These are phyloP conservation scores for Santalum album DNA, from an alignment of 164 flowering plant genomes.

Conservation along the genomic window DNA sequence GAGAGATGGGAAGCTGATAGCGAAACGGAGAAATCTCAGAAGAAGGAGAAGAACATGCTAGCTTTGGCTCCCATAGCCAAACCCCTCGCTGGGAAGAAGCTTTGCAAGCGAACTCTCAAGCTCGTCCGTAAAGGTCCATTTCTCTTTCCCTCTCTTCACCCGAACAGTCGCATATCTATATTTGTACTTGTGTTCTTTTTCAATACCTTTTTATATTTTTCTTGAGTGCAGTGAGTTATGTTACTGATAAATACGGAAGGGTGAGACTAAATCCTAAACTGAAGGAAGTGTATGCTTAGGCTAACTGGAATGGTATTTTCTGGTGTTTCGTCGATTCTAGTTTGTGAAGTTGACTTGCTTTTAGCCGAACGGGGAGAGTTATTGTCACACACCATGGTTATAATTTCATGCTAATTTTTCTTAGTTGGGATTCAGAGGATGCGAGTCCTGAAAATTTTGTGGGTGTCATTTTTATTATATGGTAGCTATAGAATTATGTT, in stretches of 20 bases:
- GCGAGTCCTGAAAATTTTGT: neutral
- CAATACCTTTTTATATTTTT: too few relatives aligned
- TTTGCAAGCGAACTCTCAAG: conserved; percentile 69
- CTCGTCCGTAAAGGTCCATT: conserved; percentile 70
- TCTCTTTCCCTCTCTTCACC: neutral
- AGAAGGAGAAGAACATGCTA: conserved; percentile 56
- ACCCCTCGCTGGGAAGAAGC: conserved; percentile 89
- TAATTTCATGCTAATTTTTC: too few relatives aligned
- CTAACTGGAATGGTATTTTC: too few relatives aligned
- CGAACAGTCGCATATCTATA: neutral
- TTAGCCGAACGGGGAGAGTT: too few relatives aligned
- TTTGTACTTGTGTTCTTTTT: conserved; percentile 4
- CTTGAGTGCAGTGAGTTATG: too few relatives aligned
- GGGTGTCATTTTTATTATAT: neutral
- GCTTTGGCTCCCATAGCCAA: conserved; percentile 81
- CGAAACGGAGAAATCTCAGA: conserved; percentile 56
- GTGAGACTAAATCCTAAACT: too few relatives aligned
- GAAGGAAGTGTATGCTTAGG: too few relatives aligned
- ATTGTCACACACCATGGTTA: too few relatives aligned
- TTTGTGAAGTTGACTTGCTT: neutral
- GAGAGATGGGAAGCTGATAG: conserved; percentile 61
- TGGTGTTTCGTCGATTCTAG: neutral
- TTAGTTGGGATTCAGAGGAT: neutral
- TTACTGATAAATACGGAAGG: too few relatives aligned
- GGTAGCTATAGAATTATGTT: neutral